A percentile compares a stretch with the other conserved stretches of the same genome.
These are phyloP conservation scores for Cladosporium sp. DNA, from an alignment of 2,329 filamentous ascomycete genomes.

Conservation along the genomic window DNA sequence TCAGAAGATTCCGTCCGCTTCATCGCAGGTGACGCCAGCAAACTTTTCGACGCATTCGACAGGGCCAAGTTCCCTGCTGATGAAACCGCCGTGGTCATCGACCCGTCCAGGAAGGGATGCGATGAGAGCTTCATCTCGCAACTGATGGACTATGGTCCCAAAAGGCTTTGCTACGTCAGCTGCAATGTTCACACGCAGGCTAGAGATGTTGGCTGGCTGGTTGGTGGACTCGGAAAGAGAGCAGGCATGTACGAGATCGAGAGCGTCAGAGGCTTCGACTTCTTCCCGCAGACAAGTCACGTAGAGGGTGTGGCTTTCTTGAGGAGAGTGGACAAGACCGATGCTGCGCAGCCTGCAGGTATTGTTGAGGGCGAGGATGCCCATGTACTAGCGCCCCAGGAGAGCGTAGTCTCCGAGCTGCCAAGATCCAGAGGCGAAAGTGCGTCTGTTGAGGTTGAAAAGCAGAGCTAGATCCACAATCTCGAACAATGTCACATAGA, in stretches of 20 bases:
- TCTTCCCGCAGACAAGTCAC: slow-evolving; percentile 85
- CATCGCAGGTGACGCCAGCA: slow-evolving; percentile 81
- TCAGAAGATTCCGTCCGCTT: slow-evolving; percentile 70
- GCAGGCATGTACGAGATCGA: slow-evolving; percentile 73
- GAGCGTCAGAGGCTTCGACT: slow-evolving; percentile 89
- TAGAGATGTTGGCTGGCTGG: slow-evolving; percentile 83
- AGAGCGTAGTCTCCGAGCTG: not conserved
- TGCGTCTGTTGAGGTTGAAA: not conserved
- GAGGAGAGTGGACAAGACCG: slow-evolving; percentile 39
- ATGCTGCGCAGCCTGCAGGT: not conserved
- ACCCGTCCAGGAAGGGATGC: slow-evolving; percentile 95
- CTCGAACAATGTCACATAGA: not conserved
- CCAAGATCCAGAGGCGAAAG: not conserved
- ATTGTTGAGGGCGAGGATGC: not conserved
- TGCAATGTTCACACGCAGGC: slow-evolving; percentile 99
- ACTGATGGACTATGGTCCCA: slow-evolving; percentile 73
- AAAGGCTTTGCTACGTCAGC: slow-evolving; percentile 86
- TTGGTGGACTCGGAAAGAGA: slow-evolving; percentile 61
- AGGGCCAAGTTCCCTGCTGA: slow-evolving; percentile 63
- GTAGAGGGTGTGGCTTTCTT: slow-evolving; percentile 65
- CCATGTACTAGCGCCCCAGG: not conserved
- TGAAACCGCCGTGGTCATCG: slow-evolving; percentile 90
- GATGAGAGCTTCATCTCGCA: slow-evolving; percentile 81
- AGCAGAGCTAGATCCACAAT: not conserved
- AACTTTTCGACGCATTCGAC: slow-evolving; percentile 73